Evolutionary conservation across 768 basidiomycete species (phyloP).

Genomic region (Boletus rubroflammeus): DNA sequence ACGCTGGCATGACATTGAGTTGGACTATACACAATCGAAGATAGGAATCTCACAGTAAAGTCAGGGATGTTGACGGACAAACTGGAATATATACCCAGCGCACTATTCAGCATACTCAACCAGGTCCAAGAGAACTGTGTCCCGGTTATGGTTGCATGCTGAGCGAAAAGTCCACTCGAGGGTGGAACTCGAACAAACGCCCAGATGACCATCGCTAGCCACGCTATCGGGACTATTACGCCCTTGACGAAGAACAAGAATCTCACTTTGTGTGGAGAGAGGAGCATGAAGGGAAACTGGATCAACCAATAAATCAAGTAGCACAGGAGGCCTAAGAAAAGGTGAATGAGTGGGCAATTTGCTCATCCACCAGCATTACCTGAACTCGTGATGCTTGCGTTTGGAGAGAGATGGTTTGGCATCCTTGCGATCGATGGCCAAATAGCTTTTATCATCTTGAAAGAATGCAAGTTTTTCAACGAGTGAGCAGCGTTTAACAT

Average conservation of each 20-base stretch:
- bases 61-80: constrained; percentile 81
- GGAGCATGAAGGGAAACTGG: constrained; percentile 69
- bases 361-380: constrained; percentile 31
- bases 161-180: constrained; percentile 52
- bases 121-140: constrained; percentile 71
- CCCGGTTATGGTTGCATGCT: constrained; percentile 43
- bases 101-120: constrained; percentile 73
- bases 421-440: constrained; percentile 70
- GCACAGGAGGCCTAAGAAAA: constrained; percentile 55
- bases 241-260: constrained; percentile 73
- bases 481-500: not conserved
- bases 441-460: constrained; percentile 72
- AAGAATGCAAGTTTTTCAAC: not conserved
- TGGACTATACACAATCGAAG: not conserved
- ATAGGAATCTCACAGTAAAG: constrained; percentile 50
- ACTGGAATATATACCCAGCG: constrained; percentile 70
- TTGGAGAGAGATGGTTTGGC: constrained; percentile 58
- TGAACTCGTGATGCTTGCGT: constrained; percentile 59
- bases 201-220: constrained; percentile 77
- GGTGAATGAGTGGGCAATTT: not conserved
- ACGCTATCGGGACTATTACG: constrained; percentile 59
- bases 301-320: constrained; percentile 78
- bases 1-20: constrained; percentile 39
- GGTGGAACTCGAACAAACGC: constrained; percentile 66
- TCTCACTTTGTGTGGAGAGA: constrained; percentile 76